phyloP scores from a whole-genome alignment of 192 early-diverging fungal species.

The Nowakowskiella sp. region DNA sequence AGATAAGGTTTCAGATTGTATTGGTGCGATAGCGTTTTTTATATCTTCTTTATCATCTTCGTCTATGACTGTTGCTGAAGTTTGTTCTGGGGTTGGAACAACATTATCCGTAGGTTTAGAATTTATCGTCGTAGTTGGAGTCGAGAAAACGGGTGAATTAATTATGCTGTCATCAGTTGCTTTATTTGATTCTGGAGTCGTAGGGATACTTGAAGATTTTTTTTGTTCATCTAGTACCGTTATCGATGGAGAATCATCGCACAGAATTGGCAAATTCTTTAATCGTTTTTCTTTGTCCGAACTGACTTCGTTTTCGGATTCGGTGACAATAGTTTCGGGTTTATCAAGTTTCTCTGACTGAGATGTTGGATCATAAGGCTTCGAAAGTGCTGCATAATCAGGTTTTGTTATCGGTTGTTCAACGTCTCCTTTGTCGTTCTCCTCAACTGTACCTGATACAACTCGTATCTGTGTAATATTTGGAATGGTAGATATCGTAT shows the following conservation, averaged over 20 bases:
- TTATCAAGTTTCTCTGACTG: constrained; percentile 9
- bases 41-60: constrained; percentile 11
- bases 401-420: constrained; percentile 2
- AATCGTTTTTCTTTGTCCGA: constrained; percentile 16
- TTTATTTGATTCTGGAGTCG: no score
- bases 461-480: constrained; percentile 13
- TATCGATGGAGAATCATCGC: no score
- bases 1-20: background rate
- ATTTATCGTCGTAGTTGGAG: no score
- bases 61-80: constrained; percentile 2
- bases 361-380: constrained; percentile 20
- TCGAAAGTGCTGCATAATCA: constrained; percentile 11
- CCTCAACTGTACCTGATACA: constrained; percentile 3
- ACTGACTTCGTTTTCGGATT: constrained; percentile 10
- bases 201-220: no score
- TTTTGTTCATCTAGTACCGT: no score
- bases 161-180: no score
- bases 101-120: background rate
- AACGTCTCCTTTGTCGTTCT: background rate
- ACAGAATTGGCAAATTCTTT: no score
- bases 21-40: constrained; percentile 6
- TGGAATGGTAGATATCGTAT: background rate
- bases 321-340: constrained; percentile 4
- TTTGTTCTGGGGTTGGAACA: constrained; percentile 5
- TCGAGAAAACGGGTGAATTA: no score